Evolutionary conservation across 768 basidiomycete genomes (phyloP), one percentile per base, ranked within the genome.

Genomic region (Phaffia australis): DNA sequence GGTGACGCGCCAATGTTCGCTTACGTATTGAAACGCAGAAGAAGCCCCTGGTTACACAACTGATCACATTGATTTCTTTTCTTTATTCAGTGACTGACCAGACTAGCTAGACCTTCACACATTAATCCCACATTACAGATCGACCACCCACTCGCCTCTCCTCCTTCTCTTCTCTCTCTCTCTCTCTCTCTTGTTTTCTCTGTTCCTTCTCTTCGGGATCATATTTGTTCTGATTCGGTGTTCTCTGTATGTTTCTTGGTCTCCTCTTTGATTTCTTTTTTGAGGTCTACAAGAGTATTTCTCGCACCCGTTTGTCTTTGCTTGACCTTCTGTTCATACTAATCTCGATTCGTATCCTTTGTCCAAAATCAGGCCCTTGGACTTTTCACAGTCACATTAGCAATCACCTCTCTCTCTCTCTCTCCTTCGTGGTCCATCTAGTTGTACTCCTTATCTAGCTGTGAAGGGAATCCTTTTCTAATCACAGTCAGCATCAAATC

Each of bases 401-500:
- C n/a, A 48, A 48, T 46, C 59, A 27, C 59, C 59, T 60, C 59
- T 29, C 56, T 32, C 30, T 21, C 21, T 30, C 16, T n/a, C 49
- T 50, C 16, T 27, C 51, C 27, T 27, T 52, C 16, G 4, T 52
- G n/a, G 5, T 21, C 7, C 18, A 21, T 52, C 51, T 4, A 21
- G 21, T 52, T 30, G 11, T 42, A 5, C 4, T 42, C 11, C 35
- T 42, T 11, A 42, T 42, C 35, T 42, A 42, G 35, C 35, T 42
- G 11, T 42, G 6, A 42, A 42, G 35, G 11, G 11, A 42, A 42
- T 5, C 11, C 11, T 11, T 42, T 42, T 42, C 35, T 42, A n/a
- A n/a, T 42, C 35, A 42, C 35, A 42, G 35, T 42, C 11, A 11
- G 11, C 11, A 42, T 42, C 35, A 42, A 42, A 5, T 42, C 35